phyloP scores from a whole-genome alignment of 495 filamentous ascomycete species.

The Xylaria castorea region DNA sequence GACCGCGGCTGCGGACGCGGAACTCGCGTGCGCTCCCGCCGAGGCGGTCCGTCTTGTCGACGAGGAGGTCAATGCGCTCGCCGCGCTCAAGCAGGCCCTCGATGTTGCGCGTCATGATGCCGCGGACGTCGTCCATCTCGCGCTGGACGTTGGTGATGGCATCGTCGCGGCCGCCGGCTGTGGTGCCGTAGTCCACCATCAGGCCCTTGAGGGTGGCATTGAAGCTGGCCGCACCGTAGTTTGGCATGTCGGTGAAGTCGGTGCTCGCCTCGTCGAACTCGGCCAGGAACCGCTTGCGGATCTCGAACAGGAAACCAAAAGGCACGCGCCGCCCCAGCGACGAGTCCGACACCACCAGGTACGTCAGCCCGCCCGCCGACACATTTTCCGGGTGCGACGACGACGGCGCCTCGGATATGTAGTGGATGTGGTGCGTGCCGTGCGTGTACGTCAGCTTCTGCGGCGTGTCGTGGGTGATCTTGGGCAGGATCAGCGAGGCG shows the following conservation, averaged over 20 bases:
- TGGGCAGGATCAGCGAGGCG: slow-evolving; percentile 93
- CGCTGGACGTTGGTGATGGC: slow-evolving; percentile 80
- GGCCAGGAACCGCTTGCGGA: slow-evolving; percentile 84
- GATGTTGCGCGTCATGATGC: slow-evolving; percentile 99
- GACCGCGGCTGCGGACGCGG: slow-evolving; percentile 77
- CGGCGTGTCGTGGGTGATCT: slow-evolving; percentile 79
- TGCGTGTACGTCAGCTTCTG: slow-evolving; percentile 95
- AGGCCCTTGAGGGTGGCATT: slow-evolving; percentile 77
- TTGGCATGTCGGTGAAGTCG: slow-evolving; percentile 78
- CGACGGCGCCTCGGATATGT: slow-evolving; percentile 85
- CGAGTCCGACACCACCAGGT: slow-evolving; percentile 79
- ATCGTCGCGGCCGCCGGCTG: slow-evolving; percentile 74
- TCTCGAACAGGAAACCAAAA: slow-evolving; percentile 91
- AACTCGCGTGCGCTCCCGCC: slow-evolving; percentile 89
- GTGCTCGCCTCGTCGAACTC: slow-evolving; percentile 71
- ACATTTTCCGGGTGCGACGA: slow-evolving; percentile 61
- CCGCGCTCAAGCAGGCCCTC: slow-evolving; percentile 93
- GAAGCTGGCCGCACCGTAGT: slow-evolving; percentile 90
- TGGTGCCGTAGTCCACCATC: slow-evolving; percentile 86
- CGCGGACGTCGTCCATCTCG: slow-evolving; percentile 91
- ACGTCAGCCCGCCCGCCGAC: slow-evolving; percentile 81
- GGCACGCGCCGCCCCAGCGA: slow-evolving; percentile 84
- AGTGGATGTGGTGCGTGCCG: slow-evolving; percentile 90
- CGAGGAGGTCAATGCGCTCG: slow-evolving; percentile 91
- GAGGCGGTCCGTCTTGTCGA: slow-evolving; percentile 95